A percentile compares a stretch with the other conserved stretches of the same genome.
Evolutionary conservation across 2,329 filamentous ascomycete genomes (phyloP).

Genomic region (Coniochaeta prunicola): DNA sequence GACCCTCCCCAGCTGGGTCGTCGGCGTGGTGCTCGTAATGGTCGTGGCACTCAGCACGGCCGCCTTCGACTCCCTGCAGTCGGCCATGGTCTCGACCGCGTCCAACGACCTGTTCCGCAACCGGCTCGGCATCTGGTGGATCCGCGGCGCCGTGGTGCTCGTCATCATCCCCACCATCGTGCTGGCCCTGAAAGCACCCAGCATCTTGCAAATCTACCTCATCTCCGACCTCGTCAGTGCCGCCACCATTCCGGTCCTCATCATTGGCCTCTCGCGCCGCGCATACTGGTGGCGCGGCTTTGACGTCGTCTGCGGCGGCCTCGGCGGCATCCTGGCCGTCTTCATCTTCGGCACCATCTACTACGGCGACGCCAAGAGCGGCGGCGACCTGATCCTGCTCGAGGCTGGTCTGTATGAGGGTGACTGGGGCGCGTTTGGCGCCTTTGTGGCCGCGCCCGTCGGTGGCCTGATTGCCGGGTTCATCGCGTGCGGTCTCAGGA

Average conservation of each 20-base stretch:
- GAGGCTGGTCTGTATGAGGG: conserved; percentile 66
- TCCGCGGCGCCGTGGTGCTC: conserved; percentile 61
- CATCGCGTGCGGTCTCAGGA: conserved; percentile 51
- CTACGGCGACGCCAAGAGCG: conserved; percentile 58
- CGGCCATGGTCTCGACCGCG: conserved; percentile 76
- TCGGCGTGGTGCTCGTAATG: conserved; percentile 77
- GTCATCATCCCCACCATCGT: conserved; percentile 69
- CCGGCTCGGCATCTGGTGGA: conserved; percentile 66
- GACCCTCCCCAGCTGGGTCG: conserved; percentile 70
- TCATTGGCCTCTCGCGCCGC: conserved; percentile 61
- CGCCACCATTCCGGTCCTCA: conserved; percentile 65
- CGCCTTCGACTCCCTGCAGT: conserved; percentile 74
- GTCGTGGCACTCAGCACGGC: conserved; percentile 68
- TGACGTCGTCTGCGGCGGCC: conserved; percentile 70
- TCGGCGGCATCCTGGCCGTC: conserved; percentile 71
- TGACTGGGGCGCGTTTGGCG: conserved; percentile 78
- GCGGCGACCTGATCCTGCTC: conserved; percentile 62
- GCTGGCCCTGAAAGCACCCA: conserved; percentile 65
- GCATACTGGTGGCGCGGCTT: conserved; percentile 72
- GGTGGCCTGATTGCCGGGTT: conserved; percentile 68
- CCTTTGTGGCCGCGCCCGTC: conserved; percentile 72
- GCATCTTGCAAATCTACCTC: conserved; percentile 73
- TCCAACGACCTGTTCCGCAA: conserved; percentile 84
- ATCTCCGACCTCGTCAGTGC: conserved; percentile 76
- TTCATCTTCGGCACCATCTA: conserved; percentile 78